These are phyloP conservation scores for Scutellaria galericulata DNA, from an alignment of 257 asterid species.

Conservation along the genomic window DNA sequence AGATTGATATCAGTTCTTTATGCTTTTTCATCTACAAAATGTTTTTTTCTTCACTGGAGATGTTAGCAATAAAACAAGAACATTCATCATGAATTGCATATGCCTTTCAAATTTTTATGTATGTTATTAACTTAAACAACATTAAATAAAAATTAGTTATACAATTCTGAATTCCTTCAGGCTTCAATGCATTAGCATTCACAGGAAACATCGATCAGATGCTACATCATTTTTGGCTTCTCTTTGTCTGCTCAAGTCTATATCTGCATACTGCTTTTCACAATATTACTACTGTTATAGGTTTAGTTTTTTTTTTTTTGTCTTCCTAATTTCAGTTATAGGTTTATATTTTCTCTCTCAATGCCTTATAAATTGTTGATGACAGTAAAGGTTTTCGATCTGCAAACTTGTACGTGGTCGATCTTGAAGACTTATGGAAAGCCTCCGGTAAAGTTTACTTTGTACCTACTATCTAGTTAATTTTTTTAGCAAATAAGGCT, in stretches of 20 bases:
- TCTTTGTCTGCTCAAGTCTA: too few species aligned
- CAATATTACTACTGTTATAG: not conserved
- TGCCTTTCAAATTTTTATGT: conserved; percentile 12
- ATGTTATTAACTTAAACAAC: not conserved
- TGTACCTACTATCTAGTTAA: conserved; percentile 12
- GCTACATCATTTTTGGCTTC: too few species aligned
- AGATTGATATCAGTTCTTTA: conserved; percentile 17
- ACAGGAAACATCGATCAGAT: too few species aligned
- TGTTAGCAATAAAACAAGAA: conserved; percentile 9
- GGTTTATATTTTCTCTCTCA: conserved; percentile 38
- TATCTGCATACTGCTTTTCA: too few species aligned
- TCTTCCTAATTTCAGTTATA: conserved; percentile 19
- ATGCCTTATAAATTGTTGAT: conserved; percentile 34
- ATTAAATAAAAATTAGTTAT: not conserved
- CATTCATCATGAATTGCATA: conserved; percentile 3
- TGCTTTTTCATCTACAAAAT: conserved; percentile 28
- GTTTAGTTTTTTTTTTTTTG: not conserved
- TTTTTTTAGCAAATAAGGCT: conserved; percentile 16
- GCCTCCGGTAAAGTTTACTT: conserved; percentile 73
- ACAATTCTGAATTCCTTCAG: not conserved
- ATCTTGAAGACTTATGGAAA: conserved; percentile 92
- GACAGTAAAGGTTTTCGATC: conserved; percentile 91
- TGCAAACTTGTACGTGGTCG: conserved; percentile 82
- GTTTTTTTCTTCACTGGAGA: conserved; percentile 23
- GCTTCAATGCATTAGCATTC: not conserved